Base-by-base conservation (phyloP, 2,329 filamentous ascomycete species). In the Ophiostoma sp. region DNA sequence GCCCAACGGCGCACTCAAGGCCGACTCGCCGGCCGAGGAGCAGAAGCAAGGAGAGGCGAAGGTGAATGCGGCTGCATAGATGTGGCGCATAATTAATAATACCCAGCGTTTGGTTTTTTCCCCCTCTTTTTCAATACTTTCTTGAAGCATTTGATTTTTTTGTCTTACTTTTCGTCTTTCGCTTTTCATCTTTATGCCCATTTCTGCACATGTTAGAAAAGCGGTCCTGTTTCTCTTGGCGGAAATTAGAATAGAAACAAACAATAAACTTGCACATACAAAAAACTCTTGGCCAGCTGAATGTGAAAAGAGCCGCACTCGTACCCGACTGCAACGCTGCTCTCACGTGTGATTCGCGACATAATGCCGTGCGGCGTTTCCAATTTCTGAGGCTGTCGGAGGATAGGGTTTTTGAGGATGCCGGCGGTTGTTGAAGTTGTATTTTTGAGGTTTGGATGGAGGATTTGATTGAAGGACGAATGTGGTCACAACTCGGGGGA, bases 1-100 rank as follows among this genome's bases (percentile, higher is more conserved):
- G 64, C 75, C 75, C 28, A 70, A 72, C 48, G 74, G 73, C 15
- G 66, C n/a, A 31, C 45, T 69, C 64, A n/a, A 48, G 25, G 64
- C 22, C 1, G 25, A 22, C 25, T 48, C 42, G 6, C 64, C 25
- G 2, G 61, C 36, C 1, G 61, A 64, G n/a, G n/a, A 11, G 25
- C 25, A 50, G 17, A 25, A 50, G 25, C 6, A 50, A 12, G 64
- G 25, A 5, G 25, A 11, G 11, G 25, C 28, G 19, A 36, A 39
- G 28, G 48, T 28, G 48, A 55, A 55, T 25, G 66, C 48, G 19
- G 66, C 28, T 39, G 42, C 25, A n/a, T 68, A 12, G 28, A 50
- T 17, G 42, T 15, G 42, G 64, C 17, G 42, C n/a, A 28, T 11
- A 66, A n/a, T 11, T 4, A 8, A 61, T 61, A 31, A 9, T 45